phyloP scores from a whole-genome alignment of 2,329 filamentous ascomycete species.

The Pseudomassariella vexata region DNA sequence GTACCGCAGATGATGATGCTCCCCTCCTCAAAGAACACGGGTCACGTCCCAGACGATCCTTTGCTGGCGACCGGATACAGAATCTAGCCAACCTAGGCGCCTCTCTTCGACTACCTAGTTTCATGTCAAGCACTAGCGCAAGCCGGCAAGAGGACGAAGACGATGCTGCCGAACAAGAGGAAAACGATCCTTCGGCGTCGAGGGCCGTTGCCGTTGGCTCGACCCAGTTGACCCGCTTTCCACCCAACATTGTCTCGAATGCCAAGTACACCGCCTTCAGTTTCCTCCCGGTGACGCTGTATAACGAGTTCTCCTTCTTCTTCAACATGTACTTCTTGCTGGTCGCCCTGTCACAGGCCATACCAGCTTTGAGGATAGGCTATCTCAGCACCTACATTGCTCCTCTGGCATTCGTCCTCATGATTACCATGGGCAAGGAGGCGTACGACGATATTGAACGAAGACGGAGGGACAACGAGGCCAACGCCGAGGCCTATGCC shows the following conservation, averaged over 20 bases:
- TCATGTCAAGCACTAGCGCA: slow-evolving; percentile 45
- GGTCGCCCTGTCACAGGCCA: slow-evolving; percentile 88
- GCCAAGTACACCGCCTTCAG: slow-evolving; percentile 96
- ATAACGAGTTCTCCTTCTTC: slow-evolving; percentile 99
- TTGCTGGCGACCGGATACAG: slow-evolving; percentile 34
- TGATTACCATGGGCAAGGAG: slow-evolving; percentile 92
- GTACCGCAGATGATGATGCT: slow-evolving; percentile 61
- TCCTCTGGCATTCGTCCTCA: slow-evolving; percentile 83
- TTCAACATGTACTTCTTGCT: slow-evolving; percentile 99
- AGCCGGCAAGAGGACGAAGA: slow-evolving; percentile 36
- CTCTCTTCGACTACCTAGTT: slow-evolving; percentile 59
- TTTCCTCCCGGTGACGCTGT: slow-evolving; percentile 88
- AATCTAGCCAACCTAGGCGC: slow-evolving; percentile 43
- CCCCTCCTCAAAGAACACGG: slow-evolving; percentile 56
- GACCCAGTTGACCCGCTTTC: slow-evolving; percentile 68
- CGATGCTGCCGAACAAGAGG: slow-evolving; percentile 41
- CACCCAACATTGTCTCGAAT: slow-evolving; percentile 88
- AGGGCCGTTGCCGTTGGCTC: slow-evolving; percentile 73
- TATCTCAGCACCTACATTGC: slow-evolving; percentile 94
- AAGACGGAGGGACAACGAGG: slow-evolving; percentile 81
- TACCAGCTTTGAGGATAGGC: slow-evolving; percentile 83
- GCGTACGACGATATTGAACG: slow-evolving; percentile 88
- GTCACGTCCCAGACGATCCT: slow-evolving; percentile 27
- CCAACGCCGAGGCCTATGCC: slow-evolving; percentile 85
- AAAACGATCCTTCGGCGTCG: slow-evolving; percentile 63